A percentile compares a stretch with the other conserved stretches of the same genome.
Evolutionary conservation across 108 stramenopile genomes (phyloP).

Genomic region (Schizochytrium sp.): DNA sequence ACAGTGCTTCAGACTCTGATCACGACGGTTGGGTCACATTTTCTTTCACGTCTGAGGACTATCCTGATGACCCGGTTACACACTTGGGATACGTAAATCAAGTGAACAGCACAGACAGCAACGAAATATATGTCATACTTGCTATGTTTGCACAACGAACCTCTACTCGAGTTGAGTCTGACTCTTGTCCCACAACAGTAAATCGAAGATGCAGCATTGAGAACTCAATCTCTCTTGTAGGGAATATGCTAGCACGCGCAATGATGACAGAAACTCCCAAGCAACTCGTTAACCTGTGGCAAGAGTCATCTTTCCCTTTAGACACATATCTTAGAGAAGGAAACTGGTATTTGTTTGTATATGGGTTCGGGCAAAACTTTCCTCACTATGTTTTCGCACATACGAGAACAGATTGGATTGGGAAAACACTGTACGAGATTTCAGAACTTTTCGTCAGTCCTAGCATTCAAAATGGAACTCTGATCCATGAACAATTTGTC

Average conservation of each 20-base stretch:
- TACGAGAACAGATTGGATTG: background rate
- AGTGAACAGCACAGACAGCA: too few relatives aligned
- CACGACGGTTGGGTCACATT: background rate
- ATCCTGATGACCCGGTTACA: too few relatives aligned
- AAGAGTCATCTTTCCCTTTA: background rate
- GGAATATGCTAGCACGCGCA: background rate
- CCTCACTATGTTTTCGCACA: background rate
- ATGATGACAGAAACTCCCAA: background rate
- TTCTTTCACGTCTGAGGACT: background rate
- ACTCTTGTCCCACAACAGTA: background rate
- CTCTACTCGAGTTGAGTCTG: background rate
- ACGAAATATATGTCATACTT: background rate
- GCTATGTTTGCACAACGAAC: background rate
- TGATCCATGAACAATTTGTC: background rate
- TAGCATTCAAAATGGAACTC: background rate
- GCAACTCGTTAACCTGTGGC: background rate
- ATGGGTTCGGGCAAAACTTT: background rate
- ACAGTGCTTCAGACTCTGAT: background rate
- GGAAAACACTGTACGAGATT: background rate
- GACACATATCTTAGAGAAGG: background rate
- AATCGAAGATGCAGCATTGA: slow-evolving; percentile 16
- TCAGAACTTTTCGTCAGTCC: background rate
- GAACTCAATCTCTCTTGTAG: background rate
- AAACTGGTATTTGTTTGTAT: background rate
- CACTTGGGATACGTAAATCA: too few relatives aligned